phyloP scores from a whole-genome alignment of 352 stramenopile genomes.

The Phytophthora boehmeriae region DNA sequence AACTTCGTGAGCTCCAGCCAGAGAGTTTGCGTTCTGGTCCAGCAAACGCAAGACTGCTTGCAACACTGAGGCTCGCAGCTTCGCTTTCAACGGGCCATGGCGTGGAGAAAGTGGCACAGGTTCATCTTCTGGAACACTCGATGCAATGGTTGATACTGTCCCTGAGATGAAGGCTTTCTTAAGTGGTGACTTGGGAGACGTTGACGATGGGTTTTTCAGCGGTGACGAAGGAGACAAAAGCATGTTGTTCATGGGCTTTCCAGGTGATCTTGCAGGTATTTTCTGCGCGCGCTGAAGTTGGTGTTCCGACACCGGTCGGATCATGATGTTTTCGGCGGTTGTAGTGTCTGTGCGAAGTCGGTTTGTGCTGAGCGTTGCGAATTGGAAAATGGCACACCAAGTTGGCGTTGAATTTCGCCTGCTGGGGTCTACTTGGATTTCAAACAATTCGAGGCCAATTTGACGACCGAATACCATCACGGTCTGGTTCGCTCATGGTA shows the following conservation, averaged over 20 bases:
- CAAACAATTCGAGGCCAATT: no score
- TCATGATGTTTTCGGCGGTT: constrained; percentile 12
- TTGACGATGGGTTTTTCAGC: constrained; percentile 9
- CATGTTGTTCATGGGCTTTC: constrained; percentile 12
- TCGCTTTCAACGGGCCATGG: constrained; percentile 26
- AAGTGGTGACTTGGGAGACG: constrained; percentile 45
- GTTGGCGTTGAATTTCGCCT: background rate
- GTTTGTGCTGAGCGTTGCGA: constrained; percentile 20
- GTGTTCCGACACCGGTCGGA: constrained; percentile 28
- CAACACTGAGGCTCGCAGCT: constrained; percentile 53
- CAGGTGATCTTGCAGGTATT: background rate
- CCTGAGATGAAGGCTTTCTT: constrained; percentile 43
- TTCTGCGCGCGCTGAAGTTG: constrained; percentile 26
- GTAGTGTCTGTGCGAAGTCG: background rate
- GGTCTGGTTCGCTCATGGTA: constrained; percentile 7
- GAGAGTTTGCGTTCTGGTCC: constrained; percentile 51
- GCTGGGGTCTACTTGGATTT: background rate
- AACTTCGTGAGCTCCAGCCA: constrained; percentile 55
- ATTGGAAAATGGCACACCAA: constrained; percentile 21
- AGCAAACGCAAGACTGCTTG: constrained; percentile 59
- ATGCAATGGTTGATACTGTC: background rate
- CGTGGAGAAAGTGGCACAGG: constrained; percentile 2
- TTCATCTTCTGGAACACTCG: background rate
- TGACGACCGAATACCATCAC: constrained; percentile 4
- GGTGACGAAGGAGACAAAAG: constrained; percentile 15